Evolutionary conservation across 2,329 filamentous ascomycete species (phyloP).

Genomic region (Paramyrothecium roridum): DNA sequence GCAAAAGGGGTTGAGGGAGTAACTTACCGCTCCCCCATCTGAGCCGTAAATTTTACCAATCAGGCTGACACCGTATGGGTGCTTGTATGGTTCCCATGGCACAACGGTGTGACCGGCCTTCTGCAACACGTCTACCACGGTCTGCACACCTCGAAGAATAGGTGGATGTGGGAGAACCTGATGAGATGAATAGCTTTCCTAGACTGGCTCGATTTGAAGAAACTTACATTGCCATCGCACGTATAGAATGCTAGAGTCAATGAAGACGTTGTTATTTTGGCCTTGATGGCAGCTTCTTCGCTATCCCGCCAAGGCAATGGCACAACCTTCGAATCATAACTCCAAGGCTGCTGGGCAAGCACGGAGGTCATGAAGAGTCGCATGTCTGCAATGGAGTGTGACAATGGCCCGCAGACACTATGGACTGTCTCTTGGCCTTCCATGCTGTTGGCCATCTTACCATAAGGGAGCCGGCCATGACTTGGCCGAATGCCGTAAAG

Average conservation of each 20-base stretch:
- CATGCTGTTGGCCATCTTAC: constrained; percentile 27
- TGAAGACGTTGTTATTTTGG: constrained; percentile 13
- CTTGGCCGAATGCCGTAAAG: constrained; percentile 24
- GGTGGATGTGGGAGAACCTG: constrained; percentile 33
- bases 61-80: constrained; percentile 19
- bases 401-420: constrained; percentile 28
- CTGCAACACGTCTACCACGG: constrained; percentile 18
- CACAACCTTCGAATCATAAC: constrained; percentile 28
- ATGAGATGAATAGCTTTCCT: not conserved
- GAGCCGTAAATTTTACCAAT: constrained; percentile 20
- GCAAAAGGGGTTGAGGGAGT: not conserved
- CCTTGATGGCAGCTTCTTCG: constrained; percentile 18
- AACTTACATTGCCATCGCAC: constrained; percentile 11
- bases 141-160: constrained; percentile 25
- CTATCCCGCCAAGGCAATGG: constrained; percentile 31
- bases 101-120: constrained; percentile 22
- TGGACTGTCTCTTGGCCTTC: constrained; percentile 28
- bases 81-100: constrained; percentile 26
- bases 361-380: constrained; percentile 22
- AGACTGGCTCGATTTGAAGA: fast-evolving
- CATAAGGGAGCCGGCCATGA: constrained; percentile 22
- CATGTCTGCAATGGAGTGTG: constrained; percentile 17
- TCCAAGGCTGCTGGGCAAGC: constrained; percentile 29
- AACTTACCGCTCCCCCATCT: constrained; percentile 23
- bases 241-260: constrained; percentile 29